Evolutionary conservation across 305 asterid species (phyloP), one percentile per base, ranked within the genome.

Genomic region (Solanum hybrid): DNA sequence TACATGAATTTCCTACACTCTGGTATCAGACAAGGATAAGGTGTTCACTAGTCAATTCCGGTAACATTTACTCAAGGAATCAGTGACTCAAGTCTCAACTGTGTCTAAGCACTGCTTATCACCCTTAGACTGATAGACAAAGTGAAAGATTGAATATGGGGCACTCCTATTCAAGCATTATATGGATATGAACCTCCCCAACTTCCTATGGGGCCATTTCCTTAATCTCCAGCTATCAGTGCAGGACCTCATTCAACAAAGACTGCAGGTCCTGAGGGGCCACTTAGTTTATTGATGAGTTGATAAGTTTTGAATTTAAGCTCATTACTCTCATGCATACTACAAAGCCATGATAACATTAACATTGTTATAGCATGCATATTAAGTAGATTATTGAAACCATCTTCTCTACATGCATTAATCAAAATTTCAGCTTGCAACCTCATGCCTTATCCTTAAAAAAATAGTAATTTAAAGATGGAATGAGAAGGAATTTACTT

Each of bases 401-500:
- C 27, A 34, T 75, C 82, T 76, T 40, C 32, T 17, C n/a, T 17
- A 45, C 60, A 45, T 45, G 60, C 60, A 45, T 45, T 45, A 45
- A 45, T 45, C 60, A 45, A 45, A 45, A 45, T 45, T 45, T 45
- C 19, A 45, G 7, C 60, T 45, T 45, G 60, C 60, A 45, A 45
- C 19, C 60, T 45, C 60, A 45, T 45, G 60, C 60, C 60, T 45
- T 45, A 45, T 45, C 60, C 60, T 45, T 1, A 42, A 42, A 45
- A 45, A 45, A 45, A 10, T 26, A 32, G 31, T 27, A 60, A 27
- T 31, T 32, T 40, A 7, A n/a, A 24, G 27, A 64, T 34, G 72
- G 45, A 82, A 79, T 26, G 86, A 81, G 10, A 82, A 42, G 72
- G 71, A 27, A 9, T 42, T 89, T 93, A 97, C 99, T 90, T 92